phyloP scores from a whole-genome alignment of 495 filamentous ascomycete species.

The Barbatosphaeria neglecta region DNA sequence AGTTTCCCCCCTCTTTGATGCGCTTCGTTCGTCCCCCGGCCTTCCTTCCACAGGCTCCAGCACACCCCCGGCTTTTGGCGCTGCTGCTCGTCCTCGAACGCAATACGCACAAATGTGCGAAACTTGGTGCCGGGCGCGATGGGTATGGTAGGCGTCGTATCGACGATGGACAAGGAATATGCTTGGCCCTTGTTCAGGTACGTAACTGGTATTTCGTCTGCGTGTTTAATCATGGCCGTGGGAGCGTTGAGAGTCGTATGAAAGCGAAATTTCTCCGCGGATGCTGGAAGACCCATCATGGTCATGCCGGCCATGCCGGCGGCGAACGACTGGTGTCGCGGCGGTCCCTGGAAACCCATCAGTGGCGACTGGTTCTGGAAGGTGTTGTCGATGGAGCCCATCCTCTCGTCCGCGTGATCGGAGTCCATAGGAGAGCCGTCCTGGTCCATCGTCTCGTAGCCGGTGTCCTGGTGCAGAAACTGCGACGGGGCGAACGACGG shows the following conservation, averaged over 20 bases:
- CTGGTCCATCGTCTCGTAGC: constrained; percentile 66
- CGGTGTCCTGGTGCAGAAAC: constrained; percentile 65
- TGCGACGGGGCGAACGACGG: constrained; percentile 65
- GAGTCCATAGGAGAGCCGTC: constrained; percentile 52
- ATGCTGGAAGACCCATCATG: constrained; percentile 27
- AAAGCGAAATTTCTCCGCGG: constrained; percentile 70
- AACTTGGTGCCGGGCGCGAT: constrained; percentile 46
- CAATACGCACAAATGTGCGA: constrained; percentile 78
- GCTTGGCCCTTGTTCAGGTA: constrained; percentile 97
- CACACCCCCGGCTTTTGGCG: constrained; percentile 67
- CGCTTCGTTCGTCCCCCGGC: constrained; percentile 76
- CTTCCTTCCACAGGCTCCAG: constrained; percentile 96
- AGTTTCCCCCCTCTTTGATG: constrained; percentile 78
- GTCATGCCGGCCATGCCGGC: constrained; percentile 9
- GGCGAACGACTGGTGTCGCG: constrained; percentile 1
- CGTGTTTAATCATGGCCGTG: constrained; percentile 87
- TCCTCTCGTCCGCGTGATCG: constrained; percentile 30
- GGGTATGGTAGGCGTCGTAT: constrained; percentile 42
- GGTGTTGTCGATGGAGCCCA: constrained; percentile 35
- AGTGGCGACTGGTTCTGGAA: constrained; percentile 38
- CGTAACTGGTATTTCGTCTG: constrained; percentile 81
- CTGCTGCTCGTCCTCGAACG: constrained; percentile 90
- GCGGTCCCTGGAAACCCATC: constrained; percentile 27
- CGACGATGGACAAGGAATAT: constrained; percentile 69
- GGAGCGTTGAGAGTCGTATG: constrained; percentile 82